Conservation (phyloP, 805 yeast genomes). For the Saturnispora serradocipensis region DNA sequence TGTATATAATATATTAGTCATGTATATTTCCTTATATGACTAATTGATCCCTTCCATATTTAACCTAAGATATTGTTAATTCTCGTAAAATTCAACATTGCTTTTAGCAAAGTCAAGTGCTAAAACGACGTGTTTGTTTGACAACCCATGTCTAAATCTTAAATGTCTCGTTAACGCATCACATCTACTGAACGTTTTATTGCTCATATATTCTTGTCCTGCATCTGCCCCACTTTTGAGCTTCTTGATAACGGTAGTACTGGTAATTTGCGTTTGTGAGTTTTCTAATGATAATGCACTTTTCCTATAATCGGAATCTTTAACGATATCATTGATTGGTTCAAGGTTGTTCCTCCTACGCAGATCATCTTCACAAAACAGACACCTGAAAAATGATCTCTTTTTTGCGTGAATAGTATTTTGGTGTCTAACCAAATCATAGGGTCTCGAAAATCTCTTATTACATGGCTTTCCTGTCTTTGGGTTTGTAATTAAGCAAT, state of each 20-base stretch:
- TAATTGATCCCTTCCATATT: not conserved
- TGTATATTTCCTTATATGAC: not conserved
- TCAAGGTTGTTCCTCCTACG: slow-evolving; percentile 34
- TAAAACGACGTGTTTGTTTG: slow-evolving; percentile 56
- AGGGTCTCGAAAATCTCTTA: slow-evolving; percentile 85
- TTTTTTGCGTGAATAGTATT: slow-evolving; percentile 90
- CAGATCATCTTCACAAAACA: slow-evolving; percentile 68
- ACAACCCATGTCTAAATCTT: slow-evolving; percentile 77
- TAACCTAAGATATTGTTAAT: not conserved
- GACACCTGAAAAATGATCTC: slow-evolving; percentile 78
- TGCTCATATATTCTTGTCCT: slow-evolving; percentile 23
- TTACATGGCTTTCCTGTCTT: slow-evolving; percentile 55
- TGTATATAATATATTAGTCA: not conserved
- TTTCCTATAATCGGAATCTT: slow-evolving; percentile 20
- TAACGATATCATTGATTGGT: slow-evolving; percentile 38
- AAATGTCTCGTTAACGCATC: slow-evolving; percentile 93
- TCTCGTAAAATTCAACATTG: slow-evolving; percentile 52
- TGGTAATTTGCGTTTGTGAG: slow-evolving; percentile 23
- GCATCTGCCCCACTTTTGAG: slow-evolving; percentile 20
- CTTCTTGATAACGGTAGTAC: slow-evolving; percentile 32
- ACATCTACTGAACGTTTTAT: slow-evolving; percentile 80
- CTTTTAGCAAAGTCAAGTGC: slow-evolving; percentile 70
- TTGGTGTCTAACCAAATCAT: slow-evolving; percentile 90
- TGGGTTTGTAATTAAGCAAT: slow-evolving; percentile 53
- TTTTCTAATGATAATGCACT: slow-evolving; percentile 23